Percentiles rank a stretch among this genome's conserved stretches.
These are phyloP conservation scores for Carex pumila DNA, from an alignment of 176 grass and related monocot genomes.

Conservation along the genomic window DNA sequence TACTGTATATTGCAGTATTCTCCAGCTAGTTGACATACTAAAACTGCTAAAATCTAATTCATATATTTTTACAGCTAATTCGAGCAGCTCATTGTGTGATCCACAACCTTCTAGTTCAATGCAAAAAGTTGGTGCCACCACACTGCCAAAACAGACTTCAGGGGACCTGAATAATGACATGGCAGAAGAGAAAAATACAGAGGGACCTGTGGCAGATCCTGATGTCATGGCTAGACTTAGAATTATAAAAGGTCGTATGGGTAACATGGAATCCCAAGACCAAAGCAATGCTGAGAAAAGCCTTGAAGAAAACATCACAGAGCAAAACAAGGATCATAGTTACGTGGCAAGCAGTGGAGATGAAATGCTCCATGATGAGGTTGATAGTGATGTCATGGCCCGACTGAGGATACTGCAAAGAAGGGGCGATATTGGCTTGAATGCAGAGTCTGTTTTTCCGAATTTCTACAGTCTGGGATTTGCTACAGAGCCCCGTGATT, in stretches of 20 bases:
- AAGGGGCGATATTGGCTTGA: not conserved
- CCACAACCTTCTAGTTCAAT: slow-evolving; percentile 3
- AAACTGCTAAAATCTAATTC: not conserved
- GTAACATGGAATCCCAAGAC: slow-evolving; percentile 8
- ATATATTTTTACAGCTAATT: slow-evolving; percentile 15
- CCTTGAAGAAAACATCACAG: slow-evolving; percentile 11
- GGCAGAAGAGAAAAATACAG: not conserved
- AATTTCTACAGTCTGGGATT: slow-evolving; percentile 13
- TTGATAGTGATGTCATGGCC: slow-evolving; percentile 16
- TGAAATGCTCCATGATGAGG: slow-evolving; percentile 14
- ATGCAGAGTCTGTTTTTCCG: slow-evolving; percentile 1
- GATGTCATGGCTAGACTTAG: slow-evolving; percentile 38
- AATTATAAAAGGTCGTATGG: slow-evolving; percentile 30
- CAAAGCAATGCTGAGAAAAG: not conserved
- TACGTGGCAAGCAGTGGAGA: slow-evolving; percentile 28
- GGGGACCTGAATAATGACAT: not conserved
- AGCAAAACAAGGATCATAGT: slow-evolving; percentile 18
- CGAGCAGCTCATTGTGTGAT: not conserved
- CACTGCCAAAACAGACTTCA: not conserved
- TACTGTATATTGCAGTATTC: not conserved
- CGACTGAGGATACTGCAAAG: slow-evolving; percentile 26
- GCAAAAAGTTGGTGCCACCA: not conserved
- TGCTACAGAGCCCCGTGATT: not conserved
- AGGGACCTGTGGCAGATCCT: slow-evolving; percentile 8
- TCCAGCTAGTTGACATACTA: not conserved